Conservation (phyloP, 257 asterid genomes). For the Solanum habrochaites region DNA sequence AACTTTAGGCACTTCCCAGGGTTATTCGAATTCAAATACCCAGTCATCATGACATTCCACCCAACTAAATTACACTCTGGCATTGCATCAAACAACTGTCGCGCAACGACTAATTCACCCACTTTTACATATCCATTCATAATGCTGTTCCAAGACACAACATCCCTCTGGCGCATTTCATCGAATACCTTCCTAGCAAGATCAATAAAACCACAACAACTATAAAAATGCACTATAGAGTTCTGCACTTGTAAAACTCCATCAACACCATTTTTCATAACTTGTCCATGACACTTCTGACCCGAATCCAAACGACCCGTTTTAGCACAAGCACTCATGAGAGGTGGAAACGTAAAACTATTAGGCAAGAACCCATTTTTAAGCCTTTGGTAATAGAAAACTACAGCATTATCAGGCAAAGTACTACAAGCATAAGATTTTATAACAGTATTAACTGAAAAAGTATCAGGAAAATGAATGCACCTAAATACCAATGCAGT, state of each 20-base stretch:
- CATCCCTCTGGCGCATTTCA: conserved; percentile 39
- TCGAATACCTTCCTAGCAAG: conserved; percentile 25
- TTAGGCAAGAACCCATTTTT: conserved; percentile 45
- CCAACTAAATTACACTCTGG: conserved; percentile 26
- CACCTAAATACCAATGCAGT: conserved; percentile 36
- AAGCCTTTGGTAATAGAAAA: conserved; percentile 43
- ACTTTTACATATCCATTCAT: conserved; percentile 31
- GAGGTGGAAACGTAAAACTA: conserved; percentile 51
- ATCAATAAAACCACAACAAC: conserved; percentile 31
- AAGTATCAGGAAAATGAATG: conserved; percentile 40
- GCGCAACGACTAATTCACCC: conserved; percentile 52
- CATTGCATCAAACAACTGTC: conserved; percentile 50
- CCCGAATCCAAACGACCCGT: conserved; percentile 35
- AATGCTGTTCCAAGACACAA: conserved; percentile 57
- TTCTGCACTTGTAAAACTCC: conserved; percentile 45
- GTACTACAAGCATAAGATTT: conserved; percentile 36
- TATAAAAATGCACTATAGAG: conserved; percentile 49
- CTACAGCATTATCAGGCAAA: conserved; percentile 25
- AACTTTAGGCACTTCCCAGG: conserved; percentile 59
- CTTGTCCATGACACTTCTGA: conserved; percentile 57
- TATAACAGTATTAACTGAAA: conserved; percentile 55
- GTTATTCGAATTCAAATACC: conserved; percentile 41
- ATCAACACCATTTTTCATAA: conserved; percentile 52
- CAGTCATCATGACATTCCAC: conserved; percentile 44
- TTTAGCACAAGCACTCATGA: conserved; percentile 55